Evolutionary conservation across 2,329 filamentous ascomycete genomes (phyloP), one percentile per base, ranked within the genome.

Genomic region (Colletotrichum camelliae): DNA sequence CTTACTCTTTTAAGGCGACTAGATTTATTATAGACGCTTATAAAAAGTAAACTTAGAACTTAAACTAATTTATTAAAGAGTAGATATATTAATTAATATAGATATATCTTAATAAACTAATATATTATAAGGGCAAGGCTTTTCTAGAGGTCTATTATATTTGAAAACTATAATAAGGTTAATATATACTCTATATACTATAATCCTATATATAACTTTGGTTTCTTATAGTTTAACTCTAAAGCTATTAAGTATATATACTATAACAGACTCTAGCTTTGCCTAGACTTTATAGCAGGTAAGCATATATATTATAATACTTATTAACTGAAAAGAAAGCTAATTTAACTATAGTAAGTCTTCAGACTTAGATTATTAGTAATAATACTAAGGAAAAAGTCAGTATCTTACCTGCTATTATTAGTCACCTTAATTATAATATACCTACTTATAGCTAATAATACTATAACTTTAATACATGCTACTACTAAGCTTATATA

Each of bases 381-480:
- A 99, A 99, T 85, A 97, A 99, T 88, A 97, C 97, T 35, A 97
- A 97, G 78, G 97, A 99, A 85, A 99, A 99, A 86, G 92, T 99
- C 79, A 98, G 96, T 88, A 99, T 99, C 80, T 88, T 99, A 74
- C 98, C 97, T 7, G 97, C 97, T 80, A 96, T 99, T 71, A 99
- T 99, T 84, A 98, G 95, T 86, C 93, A 97, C 80, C 88, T 98
- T 75, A 97, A 99, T 82, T 92, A 97, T 79, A 99, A 99, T 85
- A 97, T 97, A 3, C 97, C 97, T 18, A 97, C 99, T 82, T 98
- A 99, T 80, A 96, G 96, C 72, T 97, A 98, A 78, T 97, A 97
- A 33, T 99, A 99, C 85, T 97, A 96, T 84, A 97, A 99, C 83
- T 99, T 99, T 91, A 99, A 94, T 84, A 93, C 91, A 66, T 93